A percentile compares a stretch with the other conserved stretches of the same genome.
Evolutionary conservation across 2,329 filamentous ascomycete genomes (phyloP).

Genomic region (Venturia asperata): DNA sequence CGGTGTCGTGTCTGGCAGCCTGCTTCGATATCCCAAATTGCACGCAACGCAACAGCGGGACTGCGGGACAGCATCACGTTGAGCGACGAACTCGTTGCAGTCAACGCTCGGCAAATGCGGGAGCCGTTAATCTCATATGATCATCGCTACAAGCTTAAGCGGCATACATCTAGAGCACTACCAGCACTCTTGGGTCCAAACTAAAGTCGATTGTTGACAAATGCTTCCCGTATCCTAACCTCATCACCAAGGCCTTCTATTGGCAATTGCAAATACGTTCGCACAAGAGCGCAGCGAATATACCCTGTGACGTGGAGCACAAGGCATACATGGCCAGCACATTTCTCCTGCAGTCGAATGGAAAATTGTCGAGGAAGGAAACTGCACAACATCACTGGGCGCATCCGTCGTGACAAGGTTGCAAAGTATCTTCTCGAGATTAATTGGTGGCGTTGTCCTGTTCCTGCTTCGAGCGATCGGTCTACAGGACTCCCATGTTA

Average conservation of each 20-base stretch:
- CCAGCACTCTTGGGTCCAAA: neutral
- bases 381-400: neutral
- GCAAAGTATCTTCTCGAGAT: neutral
- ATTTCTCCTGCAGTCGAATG: neutral
- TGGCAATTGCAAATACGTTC: neutral
- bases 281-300: neutral
- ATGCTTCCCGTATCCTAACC: constrained; percentile 6
- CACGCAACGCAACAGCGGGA: neutral
- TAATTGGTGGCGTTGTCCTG: neutral
- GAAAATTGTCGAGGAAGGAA: neutral
- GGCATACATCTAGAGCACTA: constrained; percentile 2
- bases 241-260: neutral
- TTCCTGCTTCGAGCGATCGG: neutral
- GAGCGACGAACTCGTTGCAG: constrained; percentile 3
- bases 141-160: neutral
- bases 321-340: neutral
- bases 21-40: neutral
- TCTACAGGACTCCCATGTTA: neutral
- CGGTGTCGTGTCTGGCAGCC: neutral
- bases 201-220: neutral
- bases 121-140: neutral
- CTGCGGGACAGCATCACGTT: neutral
- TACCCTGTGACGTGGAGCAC: neutral
- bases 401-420: neutral
- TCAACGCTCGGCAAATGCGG: neutral